Evolutionary conservation across 495 filamentous ascomycete species (phyloP), one percentile per base, ranked within the genome.

Genomic region (Tricharina praecox): DNA sequence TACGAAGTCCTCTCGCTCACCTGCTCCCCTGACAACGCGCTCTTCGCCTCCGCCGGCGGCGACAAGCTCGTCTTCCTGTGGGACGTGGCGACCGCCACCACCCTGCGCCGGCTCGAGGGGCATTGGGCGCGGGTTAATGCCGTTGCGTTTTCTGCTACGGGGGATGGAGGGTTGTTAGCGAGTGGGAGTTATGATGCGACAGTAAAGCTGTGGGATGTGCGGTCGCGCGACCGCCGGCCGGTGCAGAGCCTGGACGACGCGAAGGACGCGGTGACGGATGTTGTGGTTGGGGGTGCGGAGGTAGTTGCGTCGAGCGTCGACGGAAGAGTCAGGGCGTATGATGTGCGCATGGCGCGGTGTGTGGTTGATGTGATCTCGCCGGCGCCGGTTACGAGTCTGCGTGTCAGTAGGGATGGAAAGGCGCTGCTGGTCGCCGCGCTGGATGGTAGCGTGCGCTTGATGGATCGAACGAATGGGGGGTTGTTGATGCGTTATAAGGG

Each of bases 61-160:
- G 90, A 97, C 68, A 76, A 83, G 53, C 71, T 71, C 54, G 83
- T 93, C 3, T 93, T 93, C 59, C 71, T 93, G 15, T 97, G 90
- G 90, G 90, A 97, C 65, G 90, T 95, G 0, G 66, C 76, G 3
- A 79, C 79, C 3, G 84, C 79, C 7, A 65, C 66, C 53, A 93
- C 88, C 0, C 58, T 79, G 13, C 70, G 78, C 23, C 70, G 88
- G 24, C 92, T 86, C 68, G 65, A 69, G 38, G 83, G 79, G 3
- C 85, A 92, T 64, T 68, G 66, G 30, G 72, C 73, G 15, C 66
- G 84, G 21, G 68, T 97, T 26, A 92, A 96, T 62, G 64, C 70
- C 11, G 82, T 87, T 2, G 66, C 68, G 24, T 93, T 93, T 54
- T 85, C 72, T 0, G 70, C 71, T 15, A n/a, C n/a, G n/a, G n/a